Percentiles rank a stretch among this genome's conserved stretches.
Evolutionary conservation across 805 yeast genomes (phyloP).

Genomic region (Starmerella bombicola): DNA sequence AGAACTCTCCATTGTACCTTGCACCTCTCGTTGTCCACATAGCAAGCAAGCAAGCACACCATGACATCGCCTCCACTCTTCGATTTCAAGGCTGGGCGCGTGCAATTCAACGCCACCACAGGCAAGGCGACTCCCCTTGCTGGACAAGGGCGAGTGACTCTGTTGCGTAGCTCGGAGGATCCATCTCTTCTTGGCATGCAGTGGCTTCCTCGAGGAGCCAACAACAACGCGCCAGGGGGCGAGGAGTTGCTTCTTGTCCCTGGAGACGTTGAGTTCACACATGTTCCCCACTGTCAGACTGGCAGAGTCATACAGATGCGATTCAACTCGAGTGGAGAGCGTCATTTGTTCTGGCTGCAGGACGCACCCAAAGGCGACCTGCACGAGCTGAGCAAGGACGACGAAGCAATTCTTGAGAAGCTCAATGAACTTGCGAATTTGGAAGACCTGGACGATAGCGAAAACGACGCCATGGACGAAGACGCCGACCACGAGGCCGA

Average conservation of each 20-base stretch:
- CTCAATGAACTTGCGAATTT: conserved; percentile 35
- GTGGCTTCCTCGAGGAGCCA: conserved; percentile 55
- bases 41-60: no score
- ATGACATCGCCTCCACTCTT: conserved; percentile 15
- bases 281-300: conserved; percentile 52
- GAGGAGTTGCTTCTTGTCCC: conserved; percentile 56
- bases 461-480: conserved; percentile 15
- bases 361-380: conserved; percentile 53
- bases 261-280: conserved; percentile 73
- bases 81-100: conserved; percentile 70
- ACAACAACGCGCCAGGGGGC: conserved; percentile 25
- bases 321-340: conserved; percentile 51
- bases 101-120: conserved; percentile 45
- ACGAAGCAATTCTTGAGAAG: conserved; percentile 37
- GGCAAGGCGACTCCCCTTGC: conserved; percentile 58
- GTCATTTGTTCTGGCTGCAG: conserved; percentile 58
- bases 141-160: conserved; percentile 51
- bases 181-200: conserved; percentile 55
- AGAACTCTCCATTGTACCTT: no score
- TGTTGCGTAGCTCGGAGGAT: conserved; percentile 54
- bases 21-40: no score
- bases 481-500: conserved; percentile 4
- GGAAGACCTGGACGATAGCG: conserved; percentile 16
- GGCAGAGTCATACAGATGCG: conserved; percentile 67
- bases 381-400: conserved; percentile 44